A percentile compares a stretch with the other conserved stretches of the same genome.
Conservation (phyloP, 2,329 filamentous ascomycete species). For the Emmonsiellopsis sp. region DNA sequence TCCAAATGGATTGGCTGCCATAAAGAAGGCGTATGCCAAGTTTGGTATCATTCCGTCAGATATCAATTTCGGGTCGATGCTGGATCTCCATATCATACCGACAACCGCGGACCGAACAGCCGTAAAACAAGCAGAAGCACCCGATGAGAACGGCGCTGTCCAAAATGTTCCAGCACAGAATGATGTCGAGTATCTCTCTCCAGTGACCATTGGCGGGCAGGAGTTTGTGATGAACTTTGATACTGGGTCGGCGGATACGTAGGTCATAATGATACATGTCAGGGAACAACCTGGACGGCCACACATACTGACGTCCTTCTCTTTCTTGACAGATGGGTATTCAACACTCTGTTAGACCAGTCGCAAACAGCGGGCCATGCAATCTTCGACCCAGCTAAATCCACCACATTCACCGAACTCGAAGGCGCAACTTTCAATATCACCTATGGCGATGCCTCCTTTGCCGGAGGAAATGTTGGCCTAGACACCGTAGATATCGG, state of each 20-base stretch:
- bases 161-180: slow-evolving; percentile 54
- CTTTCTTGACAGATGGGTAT: slow-evolving; percentile 49
- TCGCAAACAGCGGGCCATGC: slow-evolving; percentile 41
- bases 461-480: slow-evolving; percentile 56
- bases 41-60: slow-evolving; percentile 47
- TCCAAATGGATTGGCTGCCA: slow-evolving; percentile 50
- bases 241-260: slow-evolving; percentile 65
- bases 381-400: slow-evolving; percentile 45
- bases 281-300: background rate
- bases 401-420: slow-evolving; percentile 40
- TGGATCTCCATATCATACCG: slow-evolving; percentile 25
- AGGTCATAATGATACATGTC: slow-evolving; percentile 21
- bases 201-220: slow-evolving; percentile 61
- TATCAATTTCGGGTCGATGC: slow-evolving; percentile 24
- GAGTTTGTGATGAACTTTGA: slow-evolving; percentile 62
- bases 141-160: slow-evolving; percentile 46
- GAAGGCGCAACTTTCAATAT: slow-evolving; percentile 49
- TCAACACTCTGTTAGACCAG: slow-evolving; percentile 50
- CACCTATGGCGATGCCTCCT: slow-evolving; percentile 56
- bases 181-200: slow-evolving; percentile 61
- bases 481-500: slow-evolving; percentile 56
- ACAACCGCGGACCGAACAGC: slow-evolving; percentile 16
- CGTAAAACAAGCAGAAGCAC: slow-evolving; percentile 16
- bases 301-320: slow-evolving; percentile 2
- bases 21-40: slow-evolving; percentile 60